Evolutionary conservation across 257 asterid genomes (phyloP).

Genomic region (Voacanga thouarsii): DNA sequence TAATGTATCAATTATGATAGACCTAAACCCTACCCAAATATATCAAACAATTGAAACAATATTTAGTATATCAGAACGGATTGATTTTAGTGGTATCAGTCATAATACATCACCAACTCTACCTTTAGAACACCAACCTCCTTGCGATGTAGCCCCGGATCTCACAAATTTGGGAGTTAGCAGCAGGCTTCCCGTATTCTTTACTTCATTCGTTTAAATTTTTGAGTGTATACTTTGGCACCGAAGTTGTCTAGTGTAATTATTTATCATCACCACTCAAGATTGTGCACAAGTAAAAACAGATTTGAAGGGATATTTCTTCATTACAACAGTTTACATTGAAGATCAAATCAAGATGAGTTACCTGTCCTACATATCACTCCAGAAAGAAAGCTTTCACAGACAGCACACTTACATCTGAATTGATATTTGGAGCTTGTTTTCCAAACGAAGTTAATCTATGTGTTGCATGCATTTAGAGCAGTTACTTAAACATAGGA

Average conservation of each 20-base stretch:
- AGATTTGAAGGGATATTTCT: neutral
- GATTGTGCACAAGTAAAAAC: neutral
- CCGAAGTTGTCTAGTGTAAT: neutral
- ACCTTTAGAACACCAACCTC: no score
- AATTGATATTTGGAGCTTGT: neutral
- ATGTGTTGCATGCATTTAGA: neutral
- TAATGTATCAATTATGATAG: no score
- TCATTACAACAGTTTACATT: slow-evolving; percentile 8
- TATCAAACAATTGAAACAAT: no score
- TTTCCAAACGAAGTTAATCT: neutral
- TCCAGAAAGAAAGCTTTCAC: neutral
- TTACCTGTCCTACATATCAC: neutral
- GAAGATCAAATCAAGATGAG: neutral
- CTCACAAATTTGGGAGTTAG: no score
- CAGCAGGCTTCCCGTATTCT: neutral
- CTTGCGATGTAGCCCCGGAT: no score
- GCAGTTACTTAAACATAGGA: neutral
- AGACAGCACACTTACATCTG: neutral
- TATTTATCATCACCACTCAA: neutral
- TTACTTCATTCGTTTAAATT: neutral
- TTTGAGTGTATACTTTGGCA: neutral
- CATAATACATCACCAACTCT: no score
- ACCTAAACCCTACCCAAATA: no score
- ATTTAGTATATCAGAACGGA: no score
- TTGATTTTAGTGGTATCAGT: no score